Evolutionary conservation across 2,329 filamentous ascomycete species (phyloP), one percentile per base, ranked within the genome.

Genomic region (Arachnopeziza araneosa): DNA sequence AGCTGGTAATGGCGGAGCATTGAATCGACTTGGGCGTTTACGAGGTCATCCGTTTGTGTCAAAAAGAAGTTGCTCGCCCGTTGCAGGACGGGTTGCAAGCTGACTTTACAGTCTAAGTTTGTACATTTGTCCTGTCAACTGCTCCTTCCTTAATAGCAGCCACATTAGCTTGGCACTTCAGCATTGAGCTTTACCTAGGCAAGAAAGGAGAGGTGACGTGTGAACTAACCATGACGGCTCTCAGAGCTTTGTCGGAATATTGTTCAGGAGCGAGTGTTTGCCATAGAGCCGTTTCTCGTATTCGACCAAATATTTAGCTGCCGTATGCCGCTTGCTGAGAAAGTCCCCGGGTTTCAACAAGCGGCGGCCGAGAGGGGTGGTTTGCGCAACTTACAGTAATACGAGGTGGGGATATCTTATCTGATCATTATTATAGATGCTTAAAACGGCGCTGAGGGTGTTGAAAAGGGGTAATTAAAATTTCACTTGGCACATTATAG

Each of bases 1-100:
- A 64, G 63, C 51, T 56, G 50, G 58, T 57, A 55, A 63, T 56
- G 52, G 60, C 49, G 48, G 63, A 52, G 63, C 66, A 70, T 69
- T 61, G 60, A 61, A 51, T 57, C 60, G 60, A 23, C 24, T 49
- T 48, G 36, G 36, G 17, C 36, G 17, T 44, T 19, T 19, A 19
- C 63, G 17, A 44, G 36, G 6, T 44, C 36, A 44, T 44, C 12
- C 17, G 12, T 44, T 44, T 12, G 36, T 44, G 36, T 44, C 17
- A 12, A 19, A 44, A 9, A 44, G 36, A 4, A 44, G 36, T 44
- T 17, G 36, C 36, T 44, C 2, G 36, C 36, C 36, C 36, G 36
- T 12, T 14, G 17, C 36, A 44, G 10, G 36, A 30, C 36, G 36
- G 36, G 36, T 44, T 14, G 17, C 36, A 44, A 44, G 17, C 6